Evolutionary conservation across 2,329 filamentous ascomycete species (phyloP), one percentile per base, ranked within the genome.

Genomic region (Fusarium sp.): DNA sequence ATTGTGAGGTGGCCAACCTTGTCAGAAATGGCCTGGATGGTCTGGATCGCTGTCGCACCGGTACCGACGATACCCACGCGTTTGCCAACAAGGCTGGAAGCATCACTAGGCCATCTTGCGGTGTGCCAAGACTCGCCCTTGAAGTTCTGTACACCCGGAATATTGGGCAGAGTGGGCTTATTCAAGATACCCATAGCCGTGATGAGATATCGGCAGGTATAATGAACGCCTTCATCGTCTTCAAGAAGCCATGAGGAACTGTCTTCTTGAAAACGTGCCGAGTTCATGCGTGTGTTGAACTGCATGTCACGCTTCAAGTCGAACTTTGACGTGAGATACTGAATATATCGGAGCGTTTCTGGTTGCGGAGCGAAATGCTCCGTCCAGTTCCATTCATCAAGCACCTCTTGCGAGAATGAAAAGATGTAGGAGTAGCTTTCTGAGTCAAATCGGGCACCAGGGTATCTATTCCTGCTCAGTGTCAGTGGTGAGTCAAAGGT

Each of bases 301-400:
- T 74, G 74, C 37, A 77, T 77, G 46, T 82, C 76, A 37, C 78
- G 82, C 49, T 77, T 82, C 20, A 83, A 63, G 14, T 80, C 71
- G 35, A 80, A 75, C 26, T 79, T 78, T 15, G 77, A 72, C 39
- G 81, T 81, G 7, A 83, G 78, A 57, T 81, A 79, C 44, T 79
- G 73, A 53, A 83, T 83, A 61, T 84, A 84, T 7, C 59, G 65
- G n/a, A 76, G 73, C 0, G 83, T 70, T 52, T 84, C 80, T 13
- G 75, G 63, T 53, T 78, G 77, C 0, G 75, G 65, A 0, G 76
- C 67, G 33, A 77, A 79, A 28, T 75, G 68, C 50, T 79, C 72
- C 1, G 71, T 75, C 77, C 79, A 83, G 44, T 79, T 67, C 78
- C 81, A 83, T 49, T 81, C 80, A 26, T 80, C 74, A 14, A 82